These are phyloP conservation scores for Zychaea mexicana DNA, from an alignment of 371 early-diverging fungal species.

Conservation along the genomic window DNA sequence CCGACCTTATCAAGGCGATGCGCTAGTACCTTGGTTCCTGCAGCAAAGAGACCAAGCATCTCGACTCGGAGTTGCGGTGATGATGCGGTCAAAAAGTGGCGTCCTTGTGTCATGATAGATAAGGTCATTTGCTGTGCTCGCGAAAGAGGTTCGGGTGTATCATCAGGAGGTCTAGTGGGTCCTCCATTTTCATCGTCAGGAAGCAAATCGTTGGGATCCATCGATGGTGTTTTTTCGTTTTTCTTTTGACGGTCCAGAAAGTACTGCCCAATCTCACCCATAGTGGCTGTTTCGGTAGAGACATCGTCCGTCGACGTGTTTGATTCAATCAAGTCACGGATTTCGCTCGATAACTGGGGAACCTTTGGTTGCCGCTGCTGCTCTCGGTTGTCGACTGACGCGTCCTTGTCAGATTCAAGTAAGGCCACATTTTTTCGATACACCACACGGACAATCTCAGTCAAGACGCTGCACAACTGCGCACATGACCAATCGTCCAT, in stretches of 20 bases:
- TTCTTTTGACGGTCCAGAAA: constrained; percentile 41
- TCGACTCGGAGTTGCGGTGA: constrained; percentile 53
- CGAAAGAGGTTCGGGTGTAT: constrained; percentile 23
- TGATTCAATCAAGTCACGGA: constrained; percentile 23
- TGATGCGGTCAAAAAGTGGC: constrained; percentile 55
- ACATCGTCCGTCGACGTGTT: not conserved
- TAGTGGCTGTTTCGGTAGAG: constrained; percentile 18
- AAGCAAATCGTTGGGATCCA: constrained; percentile 6
- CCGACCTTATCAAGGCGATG: constrained; percentile 37
- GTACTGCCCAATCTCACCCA: constrained; percentile 50
- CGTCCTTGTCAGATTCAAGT: not conserved
- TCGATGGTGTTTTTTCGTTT: constrained; percentile 19
- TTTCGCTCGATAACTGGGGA: constrained; percentile 22
- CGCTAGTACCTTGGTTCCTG: constrained; percentile 37
- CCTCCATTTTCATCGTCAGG: constrained; percentile 1
- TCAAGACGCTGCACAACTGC: constrained; percentile 46
- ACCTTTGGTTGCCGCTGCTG: not conserved
- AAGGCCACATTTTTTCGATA: not conserved
- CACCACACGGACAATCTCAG: constrained; percentile 36
- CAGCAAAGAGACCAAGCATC: constrained; percentile 41
- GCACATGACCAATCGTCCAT: constrained; percentile 33
- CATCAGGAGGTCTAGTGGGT: constrained; percentile 1
- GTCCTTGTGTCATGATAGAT: constrained; percentile 45
- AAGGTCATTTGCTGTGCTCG: constrained; percentile 37
- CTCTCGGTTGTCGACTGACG: not conserved